phyloP scores from a whole-genome alignment of 805 yeast genomes.

The Candida krabiensis region DNA sequence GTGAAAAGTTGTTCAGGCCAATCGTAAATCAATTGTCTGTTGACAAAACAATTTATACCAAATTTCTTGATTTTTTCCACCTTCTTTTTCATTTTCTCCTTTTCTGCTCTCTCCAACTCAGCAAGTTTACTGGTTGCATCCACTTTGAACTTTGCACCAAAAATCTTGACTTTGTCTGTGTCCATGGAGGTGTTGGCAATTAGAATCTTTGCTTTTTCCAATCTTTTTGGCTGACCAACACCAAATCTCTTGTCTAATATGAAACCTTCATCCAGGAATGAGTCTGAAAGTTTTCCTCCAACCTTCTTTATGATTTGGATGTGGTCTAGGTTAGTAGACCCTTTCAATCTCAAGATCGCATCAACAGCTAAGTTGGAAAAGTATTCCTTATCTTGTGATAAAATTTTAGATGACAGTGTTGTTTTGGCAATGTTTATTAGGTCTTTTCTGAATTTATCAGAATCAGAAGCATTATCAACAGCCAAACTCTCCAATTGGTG shows the following conservation, averaged over 20 bases:
- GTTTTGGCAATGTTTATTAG: constrained; percentile 87
- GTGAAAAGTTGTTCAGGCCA: constrained; percentile 96
- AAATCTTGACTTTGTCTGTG: constrained; percentile 95
- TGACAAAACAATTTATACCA: constrained; percentile 80
- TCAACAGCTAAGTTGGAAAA: constrained; percentile 91
- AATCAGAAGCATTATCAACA: constrained; percentile 63
- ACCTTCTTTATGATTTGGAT: constrained; percentile 90
- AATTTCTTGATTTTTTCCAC: constrained; percentile 87
- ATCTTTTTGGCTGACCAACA: constrained; percentile 85
- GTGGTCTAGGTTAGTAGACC: constrained; percentile 85
- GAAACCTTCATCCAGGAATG: constrained; percentile 95
- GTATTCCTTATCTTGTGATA: constrained; percentile 91
- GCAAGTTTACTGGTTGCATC: constrained; percentile 94
- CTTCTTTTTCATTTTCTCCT: constrained; percentile 86
- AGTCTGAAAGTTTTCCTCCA: constrained; percentile 90
- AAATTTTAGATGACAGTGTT: constrained; percentile 87
- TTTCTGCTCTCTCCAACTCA: constrained; percentile 91
- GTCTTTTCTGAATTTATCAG: constrained; percentile 68
- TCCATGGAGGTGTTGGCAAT: constrained; percentile 96
- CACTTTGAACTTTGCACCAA: constrained; percentile 97
- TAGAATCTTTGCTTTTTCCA: constrained; percentile 80
- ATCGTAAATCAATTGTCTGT: constrained; percentile 95
- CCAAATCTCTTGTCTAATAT: constrained; percentile 90
- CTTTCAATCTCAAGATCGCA: constrained; percentile 84
- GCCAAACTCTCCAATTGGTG: constrained; percentile 76